Evolutionary conservation across 2,329 filamentous ascomycete genomes (phyloP), one percentile per base, ranked within the genome.

Genomic region (Aureobasidium sp.): DNA sequence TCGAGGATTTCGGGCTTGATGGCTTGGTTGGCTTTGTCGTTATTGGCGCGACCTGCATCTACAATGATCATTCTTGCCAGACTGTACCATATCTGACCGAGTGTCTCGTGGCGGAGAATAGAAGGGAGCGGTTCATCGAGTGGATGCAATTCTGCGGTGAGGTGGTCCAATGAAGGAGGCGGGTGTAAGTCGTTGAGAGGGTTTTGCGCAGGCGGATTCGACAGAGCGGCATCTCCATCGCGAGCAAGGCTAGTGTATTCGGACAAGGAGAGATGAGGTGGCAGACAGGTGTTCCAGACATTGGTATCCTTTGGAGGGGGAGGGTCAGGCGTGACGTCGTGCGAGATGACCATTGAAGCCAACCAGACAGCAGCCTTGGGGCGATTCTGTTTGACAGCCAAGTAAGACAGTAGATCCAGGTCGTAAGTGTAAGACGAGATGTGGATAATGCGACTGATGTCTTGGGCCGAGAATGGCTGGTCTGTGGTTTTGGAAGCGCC

Each of bases 361-460:
- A 80, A 70, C 78, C 78, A 80, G 15, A 78, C 69, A 3, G 77
- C 74, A 27, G 74, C 71, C 61, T 71, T 70, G 78, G 78, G 80
- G 45, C 77, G 71, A 20, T 72, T 70, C 64, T 76, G 69, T 1
- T 70, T 66, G 29, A 77, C 55, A 2, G 73, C 77, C 2, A 80
- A 64, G 60, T 78, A 65, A 57, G 67, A 69, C 20, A 80, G 68
- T 8, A 80, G 64, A 63, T 79, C 76, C 8, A 75, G 47, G 8
- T 39, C 8, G 17, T 61, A 25, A 0, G 45, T 44, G n/a, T 49
- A 31, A 27, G 57, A 34, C n/a, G 57, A 44, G n/a, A 60, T 41
- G 36, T 60, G 44, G 25, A 60, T 27, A 17, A 60, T 51, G n/a
- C 57, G 45, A 25, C 57, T 51, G 25, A 60, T 60, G 36, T 60